Conservation (phyloP, 2,329 filamentous ascomycete genomes). For the Alternaria metachromatica region DNA sequence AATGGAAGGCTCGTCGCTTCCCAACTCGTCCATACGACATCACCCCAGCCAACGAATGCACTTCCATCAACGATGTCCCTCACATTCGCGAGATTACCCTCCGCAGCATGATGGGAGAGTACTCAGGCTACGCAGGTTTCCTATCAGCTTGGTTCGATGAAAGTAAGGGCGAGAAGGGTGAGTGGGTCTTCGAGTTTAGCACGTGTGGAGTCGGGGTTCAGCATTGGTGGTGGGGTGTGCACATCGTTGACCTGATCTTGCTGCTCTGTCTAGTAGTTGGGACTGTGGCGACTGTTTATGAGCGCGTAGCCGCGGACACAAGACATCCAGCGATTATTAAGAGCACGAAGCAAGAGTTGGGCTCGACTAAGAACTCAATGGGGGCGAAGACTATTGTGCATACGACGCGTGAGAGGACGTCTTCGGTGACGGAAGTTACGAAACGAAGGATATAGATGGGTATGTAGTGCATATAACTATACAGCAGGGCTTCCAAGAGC, state of each 20-base stretch:
- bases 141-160: constrained; percentile 89
- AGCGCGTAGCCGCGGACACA: neutral
- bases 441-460: neutral
- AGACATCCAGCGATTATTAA: neutral
- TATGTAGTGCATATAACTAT: neutral
- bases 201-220: constrained; percentile 83
- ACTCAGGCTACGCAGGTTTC: constrained; percentile 87
- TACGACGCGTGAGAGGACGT: neutral
- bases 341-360: neutral
- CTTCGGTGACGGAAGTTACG: neutral
- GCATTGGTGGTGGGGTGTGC: constrained; percentile 93
- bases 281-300: neutral
- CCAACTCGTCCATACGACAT: constrained; percentile 28
- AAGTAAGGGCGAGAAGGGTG: constrained; percentile 70
- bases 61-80: constrained; percentile 40
- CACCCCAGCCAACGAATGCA: constrained; percentile 44
- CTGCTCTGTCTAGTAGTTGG: constrained; percentile 2
- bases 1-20: constrained; percentile 34
- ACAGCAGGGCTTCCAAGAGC: neutral
- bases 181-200: constrained; percentile 83
- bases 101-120: constrained; percentile 98
- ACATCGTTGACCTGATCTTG: constrained; percentile 52
- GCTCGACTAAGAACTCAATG: neutral
- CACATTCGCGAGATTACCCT: constrained; percentile 89
- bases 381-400: neutral